A percentile compares a stretch with the other conserved stretches of the same genome.
These are phyloP conservation scores for Keqinozyma sinolaborantium DNA, from an alignment of 1,139 yeast species.

Conservation along the genomic window DNA sequence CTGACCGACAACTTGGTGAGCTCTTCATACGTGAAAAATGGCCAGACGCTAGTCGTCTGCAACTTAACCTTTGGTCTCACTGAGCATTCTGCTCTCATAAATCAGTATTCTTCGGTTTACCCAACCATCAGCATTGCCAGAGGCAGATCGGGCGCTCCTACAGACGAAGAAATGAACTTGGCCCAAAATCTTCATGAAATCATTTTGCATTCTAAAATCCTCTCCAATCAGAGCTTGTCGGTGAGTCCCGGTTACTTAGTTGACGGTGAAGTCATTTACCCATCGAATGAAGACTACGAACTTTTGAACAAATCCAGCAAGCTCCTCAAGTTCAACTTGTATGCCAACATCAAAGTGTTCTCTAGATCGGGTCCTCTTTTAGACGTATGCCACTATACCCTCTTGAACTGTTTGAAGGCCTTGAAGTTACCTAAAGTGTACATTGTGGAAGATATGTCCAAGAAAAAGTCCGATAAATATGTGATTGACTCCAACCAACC, in stretches of 20 bases:
- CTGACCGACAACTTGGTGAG: conserved; percentile 50
- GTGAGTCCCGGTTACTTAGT: conserved; percentile 48
- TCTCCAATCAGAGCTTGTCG: conserved; percentile 30
- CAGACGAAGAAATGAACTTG: conserved; percentile 84
- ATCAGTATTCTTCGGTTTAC: conserved; percentile 48
- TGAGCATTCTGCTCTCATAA: conserved; percentile 44
- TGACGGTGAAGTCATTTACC: conserved; percentile 21
- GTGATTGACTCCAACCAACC: conserved; percentile 6
- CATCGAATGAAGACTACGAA: conserved; percentile 14
- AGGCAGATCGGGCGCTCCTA: conserved; percentile 78
- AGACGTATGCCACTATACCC: conserved; percentile 72
- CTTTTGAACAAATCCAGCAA: conserved; percentile 32
- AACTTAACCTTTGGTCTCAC: conserved; percentile 71
- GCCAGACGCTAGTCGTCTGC: conserved; percentile 73
- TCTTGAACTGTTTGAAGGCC: conserved; percentile 59
- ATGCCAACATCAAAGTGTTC: conserved; percentile 73
- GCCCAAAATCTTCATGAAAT: conserved; percentile 67
- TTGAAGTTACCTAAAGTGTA: conserved; percentile 66
- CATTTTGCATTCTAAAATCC: conserved; percentile 50
- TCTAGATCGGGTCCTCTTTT: conserved; percentile 80
- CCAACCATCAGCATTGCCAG: conserved; percentile 81
- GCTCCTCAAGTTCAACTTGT: conserved; percentile 54
- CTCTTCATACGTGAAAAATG: conserved; percentile 68
- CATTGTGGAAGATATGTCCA: conserved; percentile 39
- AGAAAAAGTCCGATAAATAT: background rate